phyloP scores from a whole-genome alignment of 257 asterid genomes.

The Agastache rugosa region DNA sequence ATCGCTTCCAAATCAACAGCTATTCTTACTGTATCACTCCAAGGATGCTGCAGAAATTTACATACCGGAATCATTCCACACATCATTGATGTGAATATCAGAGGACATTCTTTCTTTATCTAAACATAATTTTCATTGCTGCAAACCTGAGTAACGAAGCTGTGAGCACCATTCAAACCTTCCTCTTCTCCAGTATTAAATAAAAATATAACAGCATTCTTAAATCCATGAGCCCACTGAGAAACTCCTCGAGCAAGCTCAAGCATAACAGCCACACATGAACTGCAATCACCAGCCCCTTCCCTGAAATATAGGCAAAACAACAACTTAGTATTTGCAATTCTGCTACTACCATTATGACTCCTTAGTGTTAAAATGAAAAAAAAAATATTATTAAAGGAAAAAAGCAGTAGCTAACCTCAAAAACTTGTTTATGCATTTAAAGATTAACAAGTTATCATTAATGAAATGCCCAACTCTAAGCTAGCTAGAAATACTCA shows the following conservation, averaged over 20 bases:
- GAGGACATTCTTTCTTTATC: neutral
- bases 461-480: neutral
- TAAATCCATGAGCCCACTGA: slow-evolving; percentile 98
- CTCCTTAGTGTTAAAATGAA: neutral
- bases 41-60: slow-evolving; percentile 78
- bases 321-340: slow-evolving; percentile 6
- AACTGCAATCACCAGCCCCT: slow-evolving; percentile 99
- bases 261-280: slow-evolving; percentile 94
- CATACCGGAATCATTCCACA: slow-evolving; percentile 25
- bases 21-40: slow-evolving; percentile 81
- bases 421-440: too few species aligned
- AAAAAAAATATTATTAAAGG: too few species aligned
- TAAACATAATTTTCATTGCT: slow-evolving; percentile 20
- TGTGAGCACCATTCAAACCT: slow-evolving; percentile 97
- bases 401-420: too few species aligned
- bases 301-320: slow-evolving; percentile 55
- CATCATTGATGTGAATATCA: slow-evolving; percentile 6
- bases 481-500: too few species aligned
- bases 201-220: slow-evolving; percentile 80
- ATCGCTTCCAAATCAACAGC: slow-evolving; percentile 98
- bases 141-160: slow-evolving; percentile 94
- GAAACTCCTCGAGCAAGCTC: slow-evolving; percentile 99
- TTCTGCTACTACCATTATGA: slow-evolving; percentile 19
- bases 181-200: slow-evolving; percentile 99
- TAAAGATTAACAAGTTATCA: too few species aligned